Evolutionary conservation across 2,329 filamentous ascomycete species (phyloP), one percentile per base, ranked within the genome.

Genomic region (Thermothelomyces thermophilus): DNA sequence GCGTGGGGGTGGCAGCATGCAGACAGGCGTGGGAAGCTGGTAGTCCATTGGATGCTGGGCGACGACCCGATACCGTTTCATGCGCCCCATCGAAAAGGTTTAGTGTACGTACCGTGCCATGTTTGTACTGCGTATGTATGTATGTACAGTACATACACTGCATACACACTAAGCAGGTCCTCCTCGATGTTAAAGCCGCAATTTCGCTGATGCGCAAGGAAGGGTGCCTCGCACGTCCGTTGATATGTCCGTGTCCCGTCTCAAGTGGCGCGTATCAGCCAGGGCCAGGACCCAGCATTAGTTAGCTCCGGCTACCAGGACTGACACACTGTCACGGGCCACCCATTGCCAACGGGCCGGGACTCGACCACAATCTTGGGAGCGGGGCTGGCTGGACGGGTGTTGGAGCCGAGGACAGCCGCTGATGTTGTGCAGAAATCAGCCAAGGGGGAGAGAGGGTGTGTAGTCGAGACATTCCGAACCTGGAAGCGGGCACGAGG

Each of bases 211-310:
- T 48, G 51, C 13, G 39, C 26, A 20, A 41, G 28, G 20, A 41
- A 48, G 45, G 31, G 40, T 45, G 41, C 17, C 33, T 50, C 51
- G 53, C 51, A 52, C 46, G 51, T 54, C 46, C 46, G 26, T 45
- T 14, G 33, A 47, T 45, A 28, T 24, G 51, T 54, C 54, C 35
- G 51, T 50, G 48, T 50, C 22, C 41, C 24, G 36, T 50, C 41
- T 50, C 41, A 45, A 24, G 46, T 46, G 43, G 46, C 40, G 33
- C 41, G 20, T 19, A 40, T 31, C 43, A 33, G 39, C 8, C 44
- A 44, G 45, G 34, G 30, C 45, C 26, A 19, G 20, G 13, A 19
- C 10, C 34, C 34, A 48, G 46, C 36, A 48, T 45, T 44, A 33
- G 40, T 45, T 44, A 33, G 40, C 41, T n/a, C 34, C 46, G 46